Base-by-base conservation (phyloP, 495 filamentous ascomycete species). In the Daldinia vernicosa region DNA sequence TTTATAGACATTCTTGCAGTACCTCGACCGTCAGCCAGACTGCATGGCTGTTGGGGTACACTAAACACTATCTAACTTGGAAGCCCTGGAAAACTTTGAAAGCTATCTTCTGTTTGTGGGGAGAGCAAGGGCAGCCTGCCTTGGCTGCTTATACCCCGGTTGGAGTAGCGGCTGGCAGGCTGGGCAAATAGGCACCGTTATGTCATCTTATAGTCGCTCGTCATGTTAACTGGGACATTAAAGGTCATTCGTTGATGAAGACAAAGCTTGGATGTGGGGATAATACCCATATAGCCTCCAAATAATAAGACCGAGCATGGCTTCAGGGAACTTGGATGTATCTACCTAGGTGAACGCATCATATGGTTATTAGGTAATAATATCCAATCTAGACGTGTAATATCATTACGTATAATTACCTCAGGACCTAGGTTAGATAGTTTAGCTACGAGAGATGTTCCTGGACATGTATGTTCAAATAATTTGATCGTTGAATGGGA, bases 151-250 rank as follows among this genome's bases (percentile, higher is more conserved):
- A 61, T 63, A 69, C 58, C 59, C 59, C 37, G 53, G 33, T 9
- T 47, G 12, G 54, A 14, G 43, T 47, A 43, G 59, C 58, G 66
- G 59, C 58, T 68, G 66, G 66, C 52, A 58, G 66, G 59, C 58
- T 68, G 66, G 66, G 59, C 28, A 57, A 8, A 51, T 8, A 47
- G n/a, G 43, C 43, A 47, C 43, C 19, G 53, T 47, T 39, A 43
- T 55, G 50, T 35, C 28, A 51, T 30, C 30, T n/a, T 32, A 15
- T 53, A 24, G 14, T 53, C 15, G 14, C 27, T 30, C 4, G 50
- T 30, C 26, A n/a, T 53, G 26, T 53, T 53, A 45, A 19, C 54
- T 57, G 3, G 54, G 17, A 24, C n/a, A 57, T 6, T 40, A 40
- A 15, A 5, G 37, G 37, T 7, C 7, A 17, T 43, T 43, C 1